These are phyloP conservation scores for Sechiopsis laciniata DNA, from an alignment of 306 rosid species.

Conservation along the genomic window DNA sequence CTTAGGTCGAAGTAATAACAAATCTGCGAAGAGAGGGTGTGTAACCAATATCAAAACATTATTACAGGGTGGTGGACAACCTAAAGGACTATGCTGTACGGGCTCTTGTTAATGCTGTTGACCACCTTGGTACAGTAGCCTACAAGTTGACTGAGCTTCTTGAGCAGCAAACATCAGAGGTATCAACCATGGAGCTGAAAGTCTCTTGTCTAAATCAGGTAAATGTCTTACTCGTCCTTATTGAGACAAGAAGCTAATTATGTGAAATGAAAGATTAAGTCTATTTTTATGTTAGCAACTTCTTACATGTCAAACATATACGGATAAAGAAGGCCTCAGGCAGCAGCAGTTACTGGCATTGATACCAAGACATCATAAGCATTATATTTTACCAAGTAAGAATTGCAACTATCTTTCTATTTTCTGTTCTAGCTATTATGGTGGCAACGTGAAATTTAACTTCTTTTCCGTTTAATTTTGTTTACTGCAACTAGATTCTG, in stretches of 20 bases:
- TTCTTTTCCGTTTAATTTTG: constrained; percentile 17
- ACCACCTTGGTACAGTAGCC: constrained; percentile 98
- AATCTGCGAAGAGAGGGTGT: background rate
- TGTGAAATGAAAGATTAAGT: constrained; percentile 20
- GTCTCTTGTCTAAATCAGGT: constrained; percentile 72
- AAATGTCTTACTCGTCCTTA: constrained; percentile 17
- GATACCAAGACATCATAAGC: constrained; percentile 88
- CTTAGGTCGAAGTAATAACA: background rate
- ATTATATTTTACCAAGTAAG: constrained; percentile 73
- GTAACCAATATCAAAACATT: constrained; percentile 17
- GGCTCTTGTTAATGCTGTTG: constrained; percentile 89
- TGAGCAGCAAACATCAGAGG: constrained; percentile 67
- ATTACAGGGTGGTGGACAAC: constrained; percentile 71
- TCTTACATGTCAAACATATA: constrained; percentile 63
- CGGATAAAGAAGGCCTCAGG: constrained; percentile 77
- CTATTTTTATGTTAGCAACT: constrained; percentile 49
- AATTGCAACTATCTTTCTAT: constrained; percentile 14
- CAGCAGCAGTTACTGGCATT: constrained; percentile 76
- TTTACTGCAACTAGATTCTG: constrained; percentile 42
- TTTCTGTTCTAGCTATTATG: constrained; percentile 24
- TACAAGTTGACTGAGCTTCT: constrained; percentile 76
- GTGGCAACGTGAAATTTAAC: constrained; percentile 20
- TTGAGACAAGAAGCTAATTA: constrained; percentile 13
- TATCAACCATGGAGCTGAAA: constrained; percentile 65
- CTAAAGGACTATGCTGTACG: constrained; percentile 87